Evolutionary conservation across 495 filamentous ascomycete genomes (phyloP), one percentile per base, ranked within the genome.

Genomic region (Letharia columbiana): DNA sequence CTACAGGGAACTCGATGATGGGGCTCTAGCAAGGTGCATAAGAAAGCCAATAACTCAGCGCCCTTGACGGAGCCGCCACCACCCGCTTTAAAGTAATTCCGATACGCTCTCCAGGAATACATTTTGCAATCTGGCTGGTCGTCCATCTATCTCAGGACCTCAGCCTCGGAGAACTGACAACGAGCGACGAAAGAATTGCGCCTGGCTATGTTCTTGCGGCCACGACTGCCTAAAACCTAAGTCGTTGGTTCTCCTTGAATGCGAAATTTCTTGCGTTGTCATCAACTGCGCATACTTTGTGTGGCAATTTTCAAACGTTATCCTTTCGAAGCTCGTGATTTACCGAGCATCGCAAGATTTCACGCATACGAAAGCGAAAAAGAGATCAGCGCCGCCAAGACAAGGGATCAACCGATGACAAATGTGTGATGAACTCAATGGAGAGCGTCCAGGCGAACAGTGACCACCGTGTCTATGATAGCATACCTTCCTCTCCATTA

Each of bases 391-490:
- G 17, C 15, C 11, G 54, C 54, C 54, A 57, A 57, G 54, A 18
- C 54, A 20, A 37, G 17, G 20, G 54, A 57, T 57, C 54, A 57
- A 37, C 54, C 20, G 54, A 57, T 57, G 54, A 57, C 33, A 37
- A 37, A 37, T 37, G 15, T 37, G 33, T 56, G 13, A 56, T 18
- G 3, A 4, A 35, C 52, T 35, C 31, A 18, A 17, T 17, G 15
- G 6, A 8, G 17, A 57, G 17, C 7, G 33, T 57, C 31, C 33
- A 57, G 33, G 33, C 54, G 54, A 54, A n/a, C 15, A 57, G 54
- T 56, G 31, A 20, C 28, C 13, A 35, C 13, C 31, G 31, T 57
- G 9, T 35, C 31, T 23, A 28, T 52, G 23, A 15, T 54, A 54
- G 1, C 49, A 28, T 17, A 31, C 50, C 50, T 54, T 33, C 28